Base-by-base conservation (phyloP, 1,284 basidiomycete species). In the Ceratobasidium sp. region DNA sequence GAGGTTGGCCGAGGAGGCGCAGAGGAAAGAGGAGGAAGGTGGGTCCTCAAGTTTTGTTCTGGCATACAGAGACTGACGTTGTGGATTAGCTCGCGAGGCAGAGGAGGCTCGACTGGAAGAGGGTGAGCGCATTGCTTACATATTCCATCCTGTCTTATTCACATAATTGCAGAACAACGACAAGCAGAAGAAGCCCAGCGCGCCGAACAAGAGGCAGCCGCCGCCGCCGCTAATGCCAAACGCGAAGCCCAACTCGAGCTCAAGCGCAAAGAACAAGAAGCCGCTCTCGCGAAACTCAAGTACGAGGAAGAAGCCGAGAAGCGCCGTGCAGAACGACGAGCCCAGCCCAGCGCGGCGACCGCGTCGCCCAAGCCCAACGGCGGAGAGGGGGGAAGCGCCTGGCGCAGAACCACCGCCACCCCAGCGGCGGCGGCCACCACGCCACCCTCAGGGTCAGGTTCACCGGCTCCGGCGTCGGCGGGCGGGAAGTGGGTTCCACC, bases 301-400 rank as follows among this genome's bases (percentile, higher is more conserved):
- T 90, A 93, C 78, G 95, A 96, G 83, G 93, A 94, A 73, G 96
- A 96, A 82, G 94, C 94, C 20, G 89, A 91, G 81, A 88, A 88
- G 17, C 89, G 90, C 52, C 83, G 84, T 38, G 82, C 81, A 10
- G 84, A 84, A 79, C 80, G 83, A 46, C 40, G 80, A 15, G 68
- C 76, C 26, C 66, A 68, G 28, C 80, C 80, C n/a, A 81, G 79
- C 59, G 69, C 54, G 5, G 52, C 57, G 20, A 48, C 28, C 7
- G 44, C n/a, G 2, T 73, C 73, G 28, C 61, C 73, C 26, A 68
- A 44, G 71, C 52, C 71, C 42, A 67, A 67, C 38, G 70, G 70
- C 20, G 57, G 46, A 10, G 74, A 70, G 17, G 57, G 38, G 12
- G 68, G 73, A 33, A 57, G 46, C 28, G 69, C 54, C 17, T 65